These are phyloP conservation scores for Calendula officinalis DNA, from an alignment of 129 eudicot genomes.

Conservation along the genomic window DNA sequence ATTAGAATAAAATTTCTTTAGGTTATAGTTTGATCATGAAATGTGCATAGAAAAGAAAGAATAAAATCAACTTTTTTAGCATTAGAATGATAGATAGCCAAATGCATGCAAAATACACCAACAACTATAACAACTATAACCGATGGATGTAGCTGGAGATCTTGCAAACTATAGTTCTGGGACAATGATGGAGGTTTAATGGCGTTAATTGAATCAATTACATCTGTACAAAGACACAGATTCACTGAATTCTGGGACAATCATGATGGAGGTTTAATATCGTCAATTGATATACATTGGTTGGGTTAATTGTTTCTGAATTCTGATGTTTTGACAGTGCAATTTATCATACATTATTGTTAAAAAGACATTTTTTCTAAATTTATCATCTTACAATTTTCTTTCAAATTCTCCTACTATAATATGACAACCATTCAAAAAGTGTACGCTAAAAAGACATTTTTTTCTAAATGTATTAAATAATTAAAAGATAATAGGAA, in stretches of 20 bases:
- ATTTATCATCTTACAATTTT: too few species aligned
- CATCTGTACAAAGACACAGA: conserved; percentile 10
- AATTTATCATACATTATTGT: conserved; percentile 3
- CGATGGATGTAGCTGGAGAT: not conserved
- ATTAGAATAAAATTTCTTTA: not conserved
- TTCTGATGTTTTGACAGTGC: conserved; percentile 1
- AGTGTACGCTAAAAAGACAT: too few species aligned
- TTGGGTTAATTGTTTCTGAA: not conserved
- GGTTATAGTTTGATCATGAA: conserved; percentile 2
- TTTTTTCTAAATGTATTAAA: too few species aligned
- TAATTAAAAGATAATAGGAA: too few species aligned
- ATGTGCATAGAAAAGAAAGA: not conserved
- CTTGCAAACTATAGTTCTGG: conserved; percentile 11
- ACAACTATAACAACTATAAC: conserved; percentile 11
- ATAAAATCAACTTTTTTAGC: conserved; percentile 6
- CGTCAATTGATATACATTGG: conserved; percentile 10
- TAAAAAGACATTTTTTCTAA: too few species aligned
- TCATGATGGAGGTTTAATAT: conserved; percentile 23
- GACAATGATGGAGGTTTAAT: conserved; percentile 11
- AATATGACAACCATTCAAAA: too few species aligned
- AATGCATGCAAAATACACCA: conserved; percentile 9
- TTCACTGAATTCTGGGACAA: conserved; percentile 12
- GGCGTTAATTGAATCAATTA: conserved; percentile 11
- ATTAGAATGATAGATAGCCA: not conserved
- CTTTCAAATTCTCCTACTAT: too few species aligned